Base-by-base conservation (phyloP, 257 asterid species). In the Salvia rosmarinus region DNA sequence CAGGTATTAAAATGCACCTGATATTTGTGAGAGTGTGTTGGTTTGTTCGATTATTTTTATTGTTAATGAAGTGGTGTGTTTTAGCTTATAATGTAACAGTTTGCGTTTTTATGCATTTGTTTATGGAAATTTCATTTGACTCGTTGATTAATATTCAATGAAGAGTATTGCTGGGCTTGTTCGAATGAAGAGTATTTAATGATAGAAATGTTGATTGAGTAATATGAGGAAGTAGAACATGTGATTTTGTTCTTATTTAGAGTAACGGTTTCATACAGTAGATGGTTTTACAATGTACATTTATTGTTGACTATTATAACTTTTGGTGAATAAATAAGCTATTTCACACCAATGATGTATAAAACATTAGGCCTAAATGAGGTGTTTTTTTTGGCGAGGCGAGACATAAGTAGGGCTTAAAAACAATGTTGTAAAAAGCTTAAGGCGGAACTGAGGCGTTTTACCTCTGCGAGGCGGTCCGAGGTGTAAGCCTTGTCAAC, bases 1-100 rank as follows among this genome's bases (percentile, higher is more conserved):
- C 95, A 86, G 92, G 95, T 70, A 52, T 68, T 16, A 67, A 13
- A 52, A 2, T 63, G 4, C 47, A 3, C 46, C 30, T 43, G 28
- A 12, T 39, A 30, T 14, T 42, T 23, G 58, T 73, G 52, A 6
- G 11, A 14, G 40, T 59, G 43, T 32, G 47, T 28, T 30, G 28
- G 43, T 52, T 51, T 58, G n/a, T 55, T 37, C 44, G 4, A 16
- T 50, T 58, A 4, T 37, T 32, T 60, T 23, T 49, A 1, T 25
- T 25, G 4, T 3, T 11, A 11, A 16, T 2, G 0, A 14, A 20
- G 12, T 52, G 40, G 0, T 43, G 61, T 43, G 67, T 17, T 54
- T 62, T 63, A 46, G 34, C 40, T 16, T 40, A 0, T 61, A 20
- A 5, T 67, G 2, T 23, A 12, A 17, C 67, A 19, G 68, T 19